Conservation (phyloP, 2,329 filamentous ascomycete genomes). For the Paecilomyces fulvus region DNA sequence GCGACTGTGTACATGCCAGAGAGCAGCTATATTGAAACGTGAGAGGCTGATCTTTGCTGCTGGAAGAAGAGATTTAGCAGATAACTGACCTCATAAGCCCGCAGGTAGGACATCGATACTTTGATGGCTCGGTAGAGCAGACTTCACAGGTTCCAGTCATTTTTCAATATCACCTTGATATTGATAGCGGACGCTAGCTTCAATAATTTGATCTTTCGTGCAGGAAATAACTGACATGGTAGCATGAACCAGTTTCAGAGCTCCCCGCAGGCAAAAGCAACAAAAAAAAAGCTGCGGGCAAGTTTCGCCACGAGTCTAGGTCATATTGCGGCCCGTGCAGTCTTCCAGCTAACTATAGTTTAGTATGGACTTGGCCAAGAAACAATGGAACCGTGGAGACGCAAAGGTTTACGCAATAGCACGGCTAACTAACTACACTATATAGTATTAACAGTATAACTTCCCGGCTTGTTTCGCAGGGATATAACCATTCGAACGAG, state of each 20-base stretch:
- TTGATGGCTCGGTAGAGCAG: conserved; percentile 18
- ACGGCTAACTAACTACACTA: no score
- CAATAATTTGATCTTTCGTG: not conserved
- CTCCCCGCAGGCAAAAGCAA: not conserved
- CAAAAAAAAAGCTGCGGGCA: not conserved
- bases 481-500: not conserved
- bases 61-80: conserved; percentile 8
- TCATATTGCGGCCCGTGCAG: not conserved
- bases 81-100: conserved; percentile 14
- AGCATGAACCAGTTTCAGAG: not conserved
- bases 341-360: not conserved
- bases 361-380: not conserved
- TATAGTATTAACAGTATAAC: not conserved
- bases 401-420: not conserved
- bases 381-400: not conserved
- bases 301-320: not conserved
- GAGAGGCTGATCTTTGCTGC: not conserved
- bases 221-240: not conserved
- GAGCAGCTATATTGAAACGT: conserved; percentile 30
- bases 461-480: not conserved
- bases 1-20: conserved; percentile 36
- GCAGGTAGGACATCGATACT: conserved; percentile 25
- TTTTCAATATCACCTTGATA: not conserved
- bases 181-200: not conserved
- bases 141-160: conserved; percentile 15